These are phyloP conservation scores for Picochlorum sp. DNA, from an alignment of 139 green algal species.

Conservation along the genomic window DNA sequence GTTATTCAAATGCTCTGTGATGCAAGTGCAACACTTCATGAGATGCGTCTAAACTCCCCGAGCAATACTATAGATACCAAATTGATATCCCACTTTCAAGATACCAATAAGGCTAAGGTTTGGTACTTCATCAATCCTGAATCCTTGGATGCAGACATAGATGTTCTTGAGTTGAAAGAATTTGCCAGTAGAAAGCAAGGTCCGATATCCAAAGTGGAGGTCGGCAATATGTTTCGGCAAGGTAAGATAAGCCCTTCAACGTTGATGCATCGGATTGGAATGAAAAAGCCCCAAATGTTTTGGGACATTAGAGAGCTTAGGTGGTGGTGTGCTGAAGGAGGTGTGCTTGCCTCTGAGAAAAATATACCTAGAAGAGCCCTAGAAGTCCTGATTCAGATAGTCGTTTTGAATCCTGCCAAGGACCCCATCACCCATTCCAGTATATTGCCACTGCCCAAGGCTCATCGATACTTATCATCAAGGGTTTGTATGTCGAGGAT, in stretches of 20 bases:
- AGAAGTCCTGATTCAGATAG: constrained; percentile 47
- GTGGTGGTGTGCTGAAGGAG: constrained; percentile 47
- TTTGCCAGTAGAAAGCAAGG: constrained; percentile 24
- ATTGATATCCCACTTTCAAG: constrained; percentile 36
- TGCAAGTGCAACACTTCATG: constrained; percentile 64
- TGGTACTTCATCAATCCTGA: constrained; percentile 49
- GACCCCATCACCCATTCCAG: constrained; percentile 25
- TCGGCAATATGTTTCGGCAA: constrained; percentile 37
- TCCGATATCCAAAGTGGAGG: constrained; percentile 58
- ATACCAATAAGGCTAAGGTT: constrained; percentile 46
- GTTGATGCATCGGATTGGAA: constrained; percentile 44
- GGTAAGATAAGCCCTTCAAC: constrained; percentile 37
- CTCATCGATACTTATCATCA: constrained; percentile 50
- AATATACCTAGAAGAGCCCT: constrained; percentile 23
- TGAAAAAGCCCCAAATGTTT: constrained; percentile 38
- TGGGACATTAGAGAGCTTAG: constrained; percentile 60
- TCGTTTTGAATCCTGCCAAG: constrained; percentile 42
- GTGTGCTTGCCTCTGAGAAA: constrained; percentile 14
- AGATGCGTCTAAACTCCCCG: constrained; percentile 36
- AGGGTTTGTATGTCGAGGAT: constrained; percentile 48
- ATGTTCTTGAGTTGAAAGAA: not conserved
- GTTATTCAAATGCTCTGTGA: constrained; percentile 73
- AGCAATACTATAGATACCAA: constrained; percentile 38
- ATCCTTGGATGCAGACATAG: not conserved
- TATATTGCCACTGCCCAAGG: constrained; percentile 64